Percentiles rank a stretch among this genome's conserved stretches.
phyloP scores from a whole-genome alignment of 345 rosid species.

The Eucalyptus brandiana region DNA sequence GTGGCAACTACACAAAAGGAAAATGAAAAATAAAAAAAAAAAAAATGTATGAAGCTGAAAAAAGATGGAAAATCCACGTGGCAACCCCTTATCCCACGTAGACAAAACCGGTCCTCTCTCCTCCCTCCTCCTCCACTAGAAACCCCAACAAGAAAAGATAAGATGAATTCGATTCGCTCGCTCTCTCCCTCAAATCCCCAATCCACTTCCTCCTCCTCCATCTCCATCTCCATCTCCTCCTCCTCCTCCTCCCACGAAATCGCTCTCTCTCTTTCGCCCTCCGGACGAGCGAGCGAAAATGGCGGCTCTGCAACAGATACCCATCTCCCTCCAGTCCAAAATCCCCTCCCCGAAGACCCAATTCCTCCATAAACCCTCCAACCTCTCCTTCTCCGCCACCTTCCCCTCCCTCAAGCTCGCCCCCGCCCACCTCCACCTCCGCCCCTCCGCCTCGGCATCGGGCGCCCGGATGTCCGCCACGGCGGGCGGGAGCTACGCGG shows the following conservation, averaged over 20 bases:
- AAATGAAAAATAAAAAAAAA: neutral
- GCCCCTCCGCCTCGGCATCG: constrained; percentile 10
- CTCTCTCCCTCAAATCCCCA: neutral
- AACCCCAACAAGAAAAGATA: neutral
- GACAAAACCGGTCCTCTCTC: neutral
- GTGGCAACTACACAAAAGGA: neutral
- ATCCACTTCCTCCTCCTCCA: neutral
- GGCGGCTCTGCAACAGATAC: constrained; percentile 57
- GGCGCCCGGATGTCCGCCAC: constrained; percentile 51
- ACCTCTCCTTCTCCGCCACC: constrained; percentile 31
- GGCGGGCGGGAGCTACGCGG: constrained; percentile 65
- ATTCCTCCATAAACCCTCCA: constrained; percentile 25
- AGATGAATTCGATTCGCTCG: neutral
- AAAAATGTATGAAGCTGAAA: neutral
- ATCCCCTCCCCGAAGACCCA: constrained; percentile 18
- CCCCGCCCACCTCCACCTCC: constrained; percentile 6
- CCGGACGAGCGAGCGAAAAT: constrained; percentile 1
- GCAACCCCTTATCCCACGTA: neutral
- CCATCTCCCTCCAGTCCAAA: constrained; percentile 46
- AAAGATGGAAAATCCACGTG: neutral
- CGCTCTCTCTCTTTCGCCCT: neutral
- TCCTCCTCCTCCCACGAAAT: neutral
- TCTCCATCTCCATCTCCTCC: neutral
- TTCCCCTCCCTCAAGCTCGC: constrained; percentile 16
- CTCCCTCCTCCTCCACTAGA: neutral